Conservation (phyloP, 23 red algal genomes). For the Chondrus crispus region DNA sequence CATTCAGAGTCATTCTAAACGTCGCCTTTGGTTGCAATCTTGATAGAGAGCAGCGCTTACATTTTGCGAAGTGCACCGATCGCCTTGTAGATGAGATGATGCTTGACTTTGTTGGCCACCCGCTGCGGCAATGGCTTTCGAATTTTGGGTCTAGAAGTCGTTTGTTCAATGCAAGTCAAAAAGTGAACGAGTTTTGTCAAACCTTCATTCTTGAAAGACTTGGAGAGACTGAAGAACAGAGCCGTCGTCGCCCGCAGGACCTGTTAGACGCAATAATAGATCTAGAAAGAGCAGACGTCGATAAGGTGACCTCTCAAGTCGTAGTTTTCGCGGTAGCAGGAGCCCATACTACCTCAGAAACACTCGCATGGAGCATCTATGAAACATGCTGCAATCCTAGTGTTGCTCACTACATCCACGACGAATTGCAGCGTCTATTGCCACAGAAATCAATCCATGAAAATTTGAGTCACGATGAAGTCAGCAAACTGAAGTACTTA, state of each 20-base stretch:
- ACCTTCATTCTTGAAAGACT: background rate
- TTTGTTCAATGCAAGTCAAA: background rate
- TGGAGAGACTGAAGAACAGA: background rate
- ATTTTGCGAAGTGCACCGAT: background rate
- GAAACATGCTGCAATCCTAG: background rate
- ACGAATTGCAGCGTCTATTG: background rate
- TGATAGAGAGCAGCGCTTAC: background rate
- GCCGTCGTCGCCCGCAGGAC: background rate
- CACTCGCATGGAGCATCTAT: background rate
- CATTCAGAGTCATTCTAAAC: background rate
- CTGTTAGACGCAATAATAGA: background rate
- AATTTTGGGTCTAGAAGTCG: background rate
- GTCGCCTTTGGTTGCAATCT: background rate
- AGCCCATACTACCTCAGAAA: background rate
- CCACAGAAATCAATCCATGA: background rate
- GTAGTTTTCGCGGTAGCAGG: conserved; percentile 3
- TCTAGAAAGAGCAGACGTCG: background rate
- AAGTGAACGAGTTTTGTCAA: background rate
- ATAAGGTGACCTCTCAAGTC: background rate
- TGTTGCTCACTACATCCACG: background rate
- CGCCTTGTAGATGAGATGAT: conserved; percentile 14
- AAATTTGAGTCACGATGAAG: background rate
- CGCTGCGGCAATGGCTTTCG: background rate
- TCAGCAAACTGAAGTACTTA: background rate
- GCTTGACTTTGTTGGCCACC: background rate